Evolutionary conservation across 306 rosid genomes (phyloP), one percentile per base, ranked within the genome.

Genomic region (Gynostemma pentaphyllum): DNA sequence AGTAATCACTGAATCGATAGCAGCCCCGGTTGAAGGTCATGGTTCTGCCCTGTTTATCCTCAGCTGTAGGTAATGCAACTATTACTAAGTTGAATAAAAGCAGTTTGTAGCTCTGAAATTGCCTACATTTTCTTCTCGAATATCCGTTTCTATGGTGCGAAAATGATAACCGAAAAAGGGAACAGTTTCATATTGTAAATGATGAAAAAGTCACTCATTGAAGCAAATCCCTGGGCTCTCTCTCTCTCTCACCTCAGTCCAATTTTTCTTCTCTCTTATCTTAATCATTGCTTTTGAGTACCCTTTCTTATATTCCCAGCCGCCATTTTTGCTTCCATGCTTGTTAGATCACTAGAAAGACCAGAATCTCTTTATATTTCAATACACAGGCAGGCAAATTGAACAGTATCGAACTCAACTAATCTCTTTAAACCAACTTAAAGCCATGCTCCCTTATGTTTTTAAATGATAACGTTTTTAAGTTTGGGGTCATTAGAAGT

Each of bases 1-100:
- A 48, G 4, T 26, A 22, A 27, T 19, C 27, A 41, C 27, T 16
- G 41, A 4, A 12, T 68, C 44, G 13, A 28, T 68, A 24, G 61
- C n/a, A 10, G 37, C 52, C 7, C 12, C 50, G 16, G 54, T 68
- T 24, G 52, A 52, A 16, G 12, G 13, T 22, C 72, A 68, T 42
- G 65, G 44, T 18, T 68, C 42, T 54, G 72, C 72, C 15, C 18
- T 54, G 4, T 54, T 68, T 26, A 57, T 54, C 39, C 45, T 68
- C 51, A 27, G 11, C 16, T 68, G 64, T 30, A 19, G 10, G 24
- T 68, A 54, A 36, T 24, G 18, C 48, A 22, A 6, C 36, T 23
- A 28, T 14, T 8, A 2, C n/a, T n/a, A n/a, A n/a, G n/a, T n/a
- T n/a, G n/a, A n/a, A n/a, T 9, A 0, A 40, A 19, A 62, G 16